These are phyloP conservation scores for Mollisia scopiformis DNA, from an alignment of 2,329 filamentous ascomycete genomes.

Conservation along the genomic window DNA sequence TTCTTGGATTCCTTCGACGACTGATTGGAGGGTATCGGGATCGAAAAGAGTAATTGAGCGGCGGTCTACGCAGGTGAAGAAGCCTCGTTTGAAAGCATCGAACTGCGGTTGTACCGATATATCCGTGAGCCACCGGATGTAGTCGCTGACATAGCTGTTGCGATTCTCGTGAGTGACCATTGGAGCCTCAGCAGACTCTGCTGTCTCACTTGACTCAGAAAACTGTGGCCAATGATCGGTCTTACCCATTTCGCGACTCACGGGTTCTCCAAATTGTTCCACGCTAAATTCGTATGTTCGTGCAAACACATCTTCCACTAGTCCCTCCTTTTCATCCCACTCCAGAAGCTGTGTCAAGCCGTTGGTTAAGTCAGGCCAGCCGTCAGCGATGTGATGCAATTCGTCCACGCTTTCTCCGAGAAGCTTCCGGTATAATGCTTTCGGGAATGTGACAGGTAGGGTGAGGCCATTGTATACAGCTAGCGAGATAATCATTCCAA, in stretches of 20 bases:
- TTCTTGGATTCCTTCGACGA: slow-evolving; percentile 82
- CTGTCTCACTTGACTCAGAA: slow-evolving; percentile 35
- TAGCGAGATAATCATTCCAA: slow-evolving; percentile 85
- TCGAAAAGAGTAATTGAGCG: slow-evolving; percentile 72
- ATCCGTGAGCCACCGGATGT: slow-evolving; percentile 81
- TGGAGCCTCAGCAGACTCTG: slow-evolving; percentile 52
- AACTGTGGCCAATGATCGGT: slow-evolving; percentile 56
- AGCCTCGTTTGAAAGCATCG: slow-evolving; percentile 79
- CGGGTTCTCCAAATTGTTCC: slow-evolving; percentile 56
- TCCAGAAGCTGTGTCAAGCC: slow-evolving; percentile 73
- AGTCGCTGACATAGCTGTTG: slow-evolving; percentile 78
- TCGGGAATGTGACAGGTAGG: slow-evolving; percentile 85
- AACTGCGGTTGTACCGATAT: slow-evolving; percentile 78
- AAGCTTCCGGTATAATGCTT: slow-evolving; percentile 80
- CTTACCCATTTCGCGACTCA: slow-evolving; percentile 57
- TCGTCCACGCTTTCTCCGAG: slow-evolving; percentile 69
- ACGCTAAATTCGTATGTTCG: slow-evolving; percentile 86
- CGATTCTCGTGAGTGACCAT: slow-evolving; percentile 84
- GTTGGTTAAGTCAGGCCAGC: slow-evolving; percentile 81
- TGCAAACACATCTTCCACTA: slow-evolving; percentile 80
- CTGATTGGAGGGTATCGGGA: slow-evolving; percentile 69
- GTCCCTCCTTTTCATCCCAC: slow-evolving; percentile 75
- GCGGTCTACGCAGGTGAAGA: slow-evolving; percentile 72
- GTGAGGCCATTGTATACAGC: slow-evolving; percentile 94
- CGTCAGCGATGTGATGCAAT: slow-evolving; percentile 79